These are phyloP conservation scores for Linderniella brevidens DNA, from an alignment of 257 asterid genomes.

Conservation along the genomic window DNA sequence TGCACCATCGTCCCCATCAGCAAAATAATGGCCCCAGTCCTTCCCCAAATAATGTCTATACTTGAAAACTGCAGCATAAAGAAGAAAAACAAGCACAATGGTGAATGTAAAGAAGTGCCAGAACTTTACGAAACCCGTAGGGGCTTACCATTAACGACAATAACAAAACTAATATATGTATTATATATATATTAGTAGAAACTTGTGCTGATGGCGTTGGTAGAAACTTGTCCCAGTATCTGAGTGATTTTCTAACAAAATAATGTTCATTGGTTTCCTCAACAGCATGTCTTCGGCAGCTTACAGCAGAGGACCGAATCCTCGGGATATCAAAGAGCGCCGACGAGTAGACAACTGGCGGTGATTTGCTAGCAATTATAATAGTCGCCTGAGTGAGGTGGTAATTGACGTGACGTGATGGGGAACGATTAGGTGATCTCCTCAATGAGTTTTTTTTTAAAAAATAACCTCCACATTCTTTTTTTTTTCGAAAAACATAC, in stretches of 20 bases:
- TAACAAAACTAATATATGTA: too few species aligned
- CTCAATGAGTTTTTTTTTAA: too few species aligned
- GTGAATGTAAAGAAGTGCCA: background rate
- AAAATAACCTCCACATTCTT: too few species aligned
- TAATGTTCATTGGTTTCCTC: constrained; percentile 19
- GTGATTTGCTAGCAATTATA: too few species aligned
- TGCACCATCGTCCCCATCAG: constrained; percentile 14
- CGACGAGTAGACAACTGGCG: too few species aligned
- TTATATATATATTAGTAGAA: constrained; percentile 13
- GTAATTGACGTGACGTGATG: too few species aligned
- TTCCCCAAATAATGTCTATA: constrained; percentile 69
- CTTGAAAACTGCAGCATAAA: constrained; percentile 43
- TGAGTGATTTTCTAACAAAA: constrained; percentile 27
- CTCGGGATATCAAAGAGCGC: too few species aligned
- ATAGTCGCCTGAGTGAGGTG: too few species aligned
- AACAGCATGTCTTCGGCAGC: constrained; percentile 10
- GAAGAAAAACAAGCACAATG: constrained; percentile 2
- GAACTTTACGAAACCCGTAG: too few species aligned
- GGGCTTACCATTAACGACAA: too few species aligned
- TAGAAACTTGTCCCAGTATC: constrained; percentile 60
- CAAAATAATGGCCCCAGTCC: constrained; percentile 65
- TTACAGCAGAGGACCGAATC: background rate
- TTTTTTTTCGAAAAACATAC: too few species aligned
- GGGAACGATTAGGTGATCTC: too few species aligned
- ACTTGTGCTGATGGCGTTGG: constrained; percentile 68